These are phyloP conservation scores for Mediolabrus comicus DNA, from an alignment of 108 stramenopile species.

Conservation along the genomic window DNA sequence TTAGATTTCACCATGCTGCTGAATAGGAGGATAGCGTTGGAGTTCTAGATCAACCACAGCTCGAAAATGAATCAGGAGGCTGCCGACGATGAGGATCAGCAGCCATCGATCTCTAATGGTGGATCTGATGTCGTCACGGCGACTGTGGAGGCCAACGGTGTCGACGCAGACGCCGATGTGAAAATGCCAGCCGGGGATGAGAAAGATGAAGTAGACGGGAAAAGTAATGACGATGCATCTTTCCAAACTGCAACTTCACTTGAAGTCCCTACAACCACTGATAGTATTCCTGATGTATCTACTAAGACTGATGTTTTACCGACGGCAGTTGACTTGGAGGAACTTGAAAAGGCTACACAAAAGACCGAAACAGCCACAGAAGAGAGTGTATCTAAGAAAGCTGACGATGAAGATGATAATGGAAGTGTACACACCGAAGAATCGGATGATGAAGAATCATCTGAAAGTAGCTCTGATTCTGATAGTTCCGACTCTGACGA, in stretches of 20 bases:
- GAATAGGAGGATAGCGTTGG: too few species aligned
- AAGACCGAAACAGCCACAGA: not conserved
- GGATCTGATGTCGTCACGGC: too few species aligned
- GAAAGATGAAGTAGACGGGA: too few species aligned
- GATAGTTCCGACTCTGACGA: not conserved
- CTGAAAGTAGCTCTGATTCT: not conserved
- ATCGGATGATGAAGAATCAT: not conserved
- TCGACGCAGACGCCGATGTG: too few species aligned
- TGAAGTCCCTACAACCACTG: not conserved
- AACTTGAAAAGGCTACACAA: not conserved
- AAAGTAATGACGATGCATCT: not conserved
- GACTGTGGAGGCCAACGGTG: too few species aligned
- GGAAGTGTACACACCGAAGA: conserved; percentile 1
- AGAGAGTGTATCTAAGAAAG: not conserved
- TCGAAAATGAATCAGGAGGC: too few species aligned
- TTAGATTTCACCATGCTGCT: too few species aligned
- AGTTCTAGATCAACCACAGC: too few species aligned
- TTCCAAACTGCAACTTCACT: not conserved
- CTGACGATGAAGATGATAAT: not conserved
- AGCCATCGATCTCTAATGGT: too few species aligned
- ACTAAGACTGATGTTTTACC: not conserved
- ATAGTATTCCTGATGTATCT: not conserved
- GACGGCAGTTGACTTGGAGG: not conserved
- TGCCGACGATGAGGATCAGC: too few species aligned
- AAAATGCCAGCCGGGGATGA: too few species aligned